Conservation (phyloP, 108 stramenopile genomes). For the Pseudonitzschia multiseries region DNA sequence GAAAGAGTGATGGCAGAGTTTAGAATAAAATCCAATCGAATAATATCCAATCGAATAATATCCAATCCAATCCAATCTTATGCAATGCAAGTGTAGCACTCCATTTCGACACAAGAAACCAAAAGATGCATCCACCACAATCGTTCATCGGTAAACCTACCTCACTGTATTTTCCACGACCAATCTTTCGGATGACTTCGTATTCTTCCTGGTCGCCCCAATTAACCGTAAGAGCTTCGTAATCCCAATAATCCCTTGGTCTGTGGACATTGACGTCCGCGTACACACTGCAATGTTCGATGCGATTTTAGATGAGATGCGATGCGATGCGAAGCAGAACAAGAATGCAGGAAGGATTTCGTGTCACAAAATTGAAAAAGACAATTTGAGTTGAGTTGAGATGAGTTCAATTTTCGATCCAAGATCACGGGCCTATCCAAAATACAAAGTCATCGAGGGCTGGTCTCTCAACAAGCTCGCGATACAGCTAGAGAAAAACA, state of each 20-base stretch:
- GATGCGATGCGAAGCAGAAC: too few species aligned
- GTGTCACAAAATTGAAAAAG: too few species aligned
- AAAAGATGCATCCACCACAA: background rate
- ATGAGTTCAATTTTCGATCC: too few species aligned
- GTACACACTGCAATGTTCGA: conserved; percentile 78
- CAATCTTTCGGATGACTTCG: conserved; percentile 99
- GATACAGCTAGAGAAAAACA: too few species aligned
- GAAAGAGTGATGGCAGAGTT: background rate
- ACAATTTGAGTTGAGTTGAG: too few species aligned
- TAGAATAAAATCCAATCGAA: background rate
- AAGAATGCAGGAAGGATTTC: background rate
- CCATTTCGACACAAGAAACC: background rate
- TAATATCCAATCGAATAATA: too few species aligned
- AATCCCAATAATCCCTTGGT: conserved; percentile 99
- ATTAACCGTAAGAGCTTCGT: conserved; percentile 96
- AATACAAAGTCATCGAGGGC: too few species aligned
- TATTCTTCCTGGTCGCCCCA: conserved; percentile 99
- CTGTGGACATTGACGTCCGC: conserved; percentile 98
- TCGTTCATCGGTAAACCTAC: conserved; percentile 29
- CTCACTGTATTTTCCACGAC: conserved; percentile 98
- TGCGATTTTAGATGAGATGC: background rate
- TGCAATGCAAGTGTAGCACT: background rate
- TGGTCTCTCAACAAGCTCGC: too few species aligned
- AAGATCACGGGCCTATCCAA: too few species aligned
- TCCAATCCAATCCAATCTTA: background rate